phyloP scores from a whole-genome alignment of 306 rosid species.

The Luffa aegyptiaca region DNA sequence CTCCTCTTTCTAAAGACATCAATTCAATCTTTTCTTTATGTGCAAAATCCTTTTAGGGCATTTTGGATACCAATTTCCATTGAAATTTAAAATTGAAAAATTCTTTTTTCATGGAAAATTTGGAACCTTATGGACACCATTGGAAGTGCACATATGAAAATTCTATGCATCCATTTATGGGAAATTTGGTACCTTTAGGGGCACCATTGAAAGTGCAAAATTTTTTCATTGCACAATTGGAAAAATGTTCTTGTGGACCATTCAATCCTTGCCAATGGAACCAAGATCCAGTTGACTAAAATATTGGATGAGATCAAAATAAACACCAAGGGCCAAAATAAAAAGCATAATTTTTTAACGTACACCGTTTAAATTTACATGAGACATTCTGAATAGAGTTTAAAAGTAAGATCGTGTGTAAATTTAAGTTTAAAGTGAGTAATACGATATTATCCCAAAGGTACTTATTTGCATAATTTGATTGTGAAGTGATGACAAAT shows the following conservation, averaged over 20 bases:
- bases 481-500: no score
- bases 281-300: background rate
- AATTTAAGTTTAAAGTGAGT: no score
- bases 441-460: no score
- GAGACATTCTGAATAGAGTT: background rate
- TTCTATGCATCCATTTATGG: background rate
- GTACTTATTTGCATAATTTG: no score
- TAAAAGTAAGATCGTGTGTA: background rate
- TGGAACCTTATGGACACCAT: background rate
- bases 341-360: no score
- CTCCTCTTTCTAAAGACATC: background rate
- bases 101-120: background rate
- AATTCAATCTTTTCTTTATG: background rate
- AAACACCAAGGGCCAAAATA: no score
- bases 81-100: background rate
- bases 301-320: background rate
- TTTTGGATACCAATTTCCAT: background rate
- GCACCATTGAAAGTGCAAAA: slow-evolving; percentile 1
- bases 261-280: background rate
- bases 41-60: background rate
- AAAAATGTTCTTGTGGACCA: background rate
- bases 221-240: background rate
- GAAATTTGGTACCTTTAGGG: background rate
- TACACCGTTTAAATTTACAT: no score
- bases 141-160: background rate